These are phyloP conservation scores for Tieghemostelium lacteum DNA, from an alignment of 78 protist species.

Conservation along the genomic window DNA sequence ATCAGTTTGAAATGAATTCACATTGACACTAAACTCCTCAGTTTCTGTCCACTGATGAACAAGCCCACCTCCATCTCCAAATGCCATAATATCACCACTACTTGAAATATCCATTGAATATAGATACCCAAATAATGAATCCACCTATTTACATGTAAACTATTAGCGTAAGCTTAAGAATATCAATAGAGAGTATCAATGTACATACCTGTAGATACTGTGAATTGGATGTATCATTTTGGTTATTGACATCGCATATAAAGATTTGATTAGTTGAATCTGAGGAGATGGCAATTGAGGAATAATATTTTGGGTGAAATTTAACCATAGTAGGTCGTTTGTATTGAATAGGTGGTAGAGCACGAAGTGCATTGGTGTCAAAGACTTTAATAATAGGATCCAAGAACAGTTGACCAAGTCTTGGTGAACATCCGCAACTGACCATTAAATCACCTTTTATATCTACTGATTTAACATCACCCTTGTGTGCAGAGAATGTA, in stretches of 20 bases:
- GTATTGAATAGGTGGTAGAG: slow-evolving; percentile 66
- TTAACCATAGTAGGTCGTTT: slow-evolving; percentile 70
- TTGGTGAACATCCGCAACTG: slow-evolving; percentile 42
- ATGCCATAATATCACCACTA: slow-evolving; percentile 76
- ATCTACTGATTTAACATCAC: slow-evolving; percentile 36
- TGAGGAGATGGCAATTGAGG: slow-evolving; percentile 35
- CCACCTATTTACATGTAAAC: slow-evolving; percentile 1
- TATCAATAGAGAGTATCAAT: neutral
- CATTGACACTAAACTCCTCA: slow-evolving; percentile 53
- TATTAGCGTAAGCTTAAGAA: neutral
- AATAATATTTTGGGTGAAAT: slow-evolving; percentile 65
- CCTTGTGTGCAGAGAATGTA: slow-evolving; percentile 51
- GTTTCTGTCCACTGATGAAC: slow-evolving; percentile 77
- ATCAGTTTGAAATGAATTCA: slow-evolving; percentile 27
- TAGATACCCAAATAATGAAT: slow-evolving; percentile 43
- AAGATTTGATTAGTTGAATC: slow-evolving; percentile 45
- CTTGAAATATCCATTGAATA: slow-evolving; percentile 64
- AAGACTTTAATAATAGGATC: slow-evolving; percentile 42
- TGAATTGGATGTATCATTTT: slow-evolving; percentile 7
- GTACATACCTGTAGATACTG: neutral
- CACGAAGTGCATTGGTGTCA: slow-evolving; percentile 42
- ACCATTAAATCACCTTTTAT: slow-evolving; percentile 61
- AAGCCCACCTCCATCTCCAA: slow-evolving; percentile 67
- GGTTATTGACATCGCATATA: slow-evolving; percentile 36
- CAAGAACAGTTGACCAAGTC: slow-evolving; percentile 50